These are phyloP conservation scores for Candida caryicola DNA, from an alignment of 805 yeast genomes.

Conservation along the genomic window DNA sequence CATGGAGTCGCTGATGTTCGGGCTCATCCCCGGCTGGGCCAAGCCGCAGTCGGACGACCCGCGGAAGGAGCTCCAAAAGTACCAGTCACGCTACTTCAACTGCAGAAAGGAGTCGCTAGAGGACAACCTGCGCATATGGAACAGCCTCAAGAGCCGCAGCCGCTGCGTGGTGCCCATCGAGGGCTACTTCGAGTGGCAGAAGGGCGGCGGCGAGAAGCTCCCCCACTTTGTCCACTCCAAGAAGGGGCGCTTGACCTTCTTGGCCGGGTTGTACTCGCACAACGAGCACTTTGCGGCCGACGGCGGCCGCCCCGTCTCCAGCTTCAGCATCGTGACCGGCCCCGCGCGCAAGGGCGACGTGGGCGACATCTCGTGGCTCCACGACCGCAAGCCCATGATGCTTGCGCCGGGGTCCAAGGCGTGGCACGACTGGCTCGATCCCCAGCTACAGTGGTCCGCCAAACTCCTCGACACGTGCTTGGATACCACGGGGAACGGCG, in stretches of 20 bases:
- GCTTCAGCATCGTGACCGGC: conserved; percentile 72
- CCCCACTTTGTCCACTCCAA: conserved; percentile 67
- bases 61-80: conserved; percentile 30
- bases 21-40: conserved; percentile 72
- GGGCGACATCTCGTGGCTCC: conserved; percentile 61
- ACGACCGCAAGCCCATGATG: conserved; percentile 75
- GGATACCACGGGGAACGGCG: conserved; percentile 29
- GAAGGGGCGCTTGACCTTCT: conserved; percentile 51
- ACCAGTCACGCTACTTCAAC: conserved; percentile 60
- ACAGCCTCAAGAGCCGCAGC: conserved; percentile 38
- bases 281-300: conserved; percentile 27
- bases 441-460: conserved; percentile 36
- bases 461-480: conserved; percentile 39
- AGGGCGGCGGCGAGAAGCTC: conserved; percentile 37
- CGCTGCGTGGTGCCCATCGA: conserved; percentile 76
- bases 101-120: conserved; percentile 65
- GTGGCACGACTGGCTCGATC: conserved; percentile 65
- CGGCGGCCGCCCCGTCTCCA: conserved; percentile 31
- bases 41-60: conserved; percentile 38
- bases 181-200: conserved; percentile 87
- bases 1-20: conserved; percentile 70
- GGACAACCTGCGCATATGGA: conserved; percentile 56
- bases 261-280: conserved; percentile 52
- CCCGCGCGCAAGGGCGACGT: conserved; percentile 49
- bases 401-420: conserved; percentile 55